A percentile compares a stretch with the other conserved stretches of the same genome.
phyloP scores from a whole-genome alignment of 83 land plant species.

The Picea mariana region DNA sequence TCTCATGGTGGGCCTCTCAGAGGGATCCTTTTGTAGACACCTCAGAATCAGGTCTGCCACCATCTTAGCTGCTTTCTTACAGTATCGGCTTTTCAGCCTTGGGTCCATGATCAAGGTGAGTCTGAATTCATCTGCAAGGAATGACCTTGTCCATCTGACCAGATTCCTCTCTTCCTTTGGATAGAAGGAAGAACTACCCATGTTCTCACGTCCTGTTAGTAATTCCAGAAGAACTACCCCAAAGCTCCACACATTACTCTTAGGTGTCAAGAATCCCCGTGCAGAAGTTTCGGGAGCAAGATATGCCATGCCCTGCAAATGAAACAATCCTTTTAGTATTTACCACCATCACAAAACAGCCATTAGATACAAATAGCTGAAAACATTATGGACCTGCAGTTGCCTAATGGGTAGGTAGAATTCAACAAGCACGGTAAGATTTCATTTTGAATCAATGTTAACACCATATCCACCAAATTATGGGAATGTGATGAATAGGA shows the following conservation, averaged over 20 bases:
- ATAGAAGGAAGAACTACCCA: constrained; percentile 41
- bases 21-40: constrained; percentile 74
- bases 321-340: neutral
- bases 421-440: neutral
- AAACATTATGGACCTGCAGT: neutral
- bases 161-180: constrained; percentile 74
- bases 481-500: neutral
- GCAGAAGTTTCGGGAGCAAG: constrained; percentile 69
- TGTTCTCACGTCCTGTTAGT: constrained; percentile 81
- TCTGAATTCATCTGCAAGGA: constrained; percentile 67
- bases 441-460: neutral
- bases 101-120: constrained; percentile 82
- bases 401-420: neutral
- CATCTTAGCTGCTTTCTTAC: constrained; percentile 52
- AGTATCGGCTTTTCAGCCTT: constrained; percentile 72
- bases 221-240: constrained; percentile 92
- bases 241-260: constrained; percentile 94
- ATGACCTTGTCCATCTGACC: constrained; percentile 77
- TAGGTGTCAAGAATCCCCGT: constrained; percentile 64
- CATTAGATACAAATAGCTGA: neutral
- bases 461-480: too few species aligned
- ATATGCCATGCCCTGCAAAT: constrained; percentile 51
- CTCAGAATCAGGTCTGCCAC: constrained; percentile 70
- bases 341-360: neutral
- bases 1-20: constrained; percentile 78